Conservation (phyloP, 805 yeast genomes). For the Candida orba region DNA sequence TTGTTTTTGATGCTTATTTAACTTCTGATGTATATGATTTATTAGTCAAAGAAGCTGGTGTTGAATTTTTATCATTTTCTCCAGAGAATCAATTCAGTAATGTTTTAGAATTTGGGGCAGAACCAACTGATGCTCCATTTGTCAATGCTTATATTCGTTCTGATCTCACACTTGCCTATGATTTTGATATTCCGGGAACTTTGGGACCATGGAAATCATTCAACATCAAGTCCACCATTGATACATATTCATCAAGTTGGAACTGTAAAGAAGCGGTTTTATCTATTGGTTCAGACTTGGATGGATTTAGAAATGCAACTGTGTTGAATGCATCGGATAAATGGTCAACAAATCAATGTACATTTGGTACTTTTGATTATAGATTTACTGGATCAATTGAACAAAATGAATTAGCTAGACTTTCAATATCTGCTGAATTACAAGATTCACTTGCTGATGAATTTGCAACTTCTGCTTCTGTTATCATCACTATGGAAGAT, state of each 20-base stretch:
- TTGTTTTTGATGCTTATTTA: conserved; percentile 2
- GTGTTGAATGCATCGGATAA: not conserved
- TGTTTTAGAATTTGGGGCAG: conserved; percentile 1
- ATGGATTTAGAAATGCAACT: conserved; percentile 5
- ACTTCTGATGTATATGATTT: not conserved
- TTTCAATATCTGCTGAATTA: not conserved
- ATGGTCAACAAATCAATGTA: not conserved
- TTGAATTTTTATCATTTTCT: conserved; percentile 1
- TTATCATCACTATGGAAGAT: conserved; percentile 1
- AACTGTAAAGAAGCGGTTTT: not conserved
- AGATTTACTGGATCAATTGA: not conserved
- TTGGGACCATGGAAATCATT: conserved; percentile 7
- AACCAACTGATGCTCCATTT: conserved; percentile 3
- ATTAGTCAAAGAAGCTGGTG: not conserved
- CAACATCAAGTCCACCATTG: not conserved
- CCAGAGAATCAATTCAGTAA: conserved; percentile 3
- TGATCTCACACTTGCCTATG: not conserved
- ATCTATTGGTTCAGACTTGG: conserved; percentile 5
- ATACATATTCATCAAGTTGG: conserved; percentile 2
- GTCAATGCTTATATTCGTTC: not conserved
- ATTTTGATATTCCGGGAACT: conserved; percentile 5
- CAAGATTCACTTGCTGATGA: not conserved
- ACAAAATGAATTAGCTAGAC: not conserved
- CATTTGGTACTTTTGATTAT: not conserved
- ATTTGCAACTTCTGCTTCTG: not conserved